A percentile compares a stretch with the other conserved stretches of the same genome.
phyloP scores from a whole-genome alignment of 306 rosid species.

The Sechiopsis laciniata region DNA sequence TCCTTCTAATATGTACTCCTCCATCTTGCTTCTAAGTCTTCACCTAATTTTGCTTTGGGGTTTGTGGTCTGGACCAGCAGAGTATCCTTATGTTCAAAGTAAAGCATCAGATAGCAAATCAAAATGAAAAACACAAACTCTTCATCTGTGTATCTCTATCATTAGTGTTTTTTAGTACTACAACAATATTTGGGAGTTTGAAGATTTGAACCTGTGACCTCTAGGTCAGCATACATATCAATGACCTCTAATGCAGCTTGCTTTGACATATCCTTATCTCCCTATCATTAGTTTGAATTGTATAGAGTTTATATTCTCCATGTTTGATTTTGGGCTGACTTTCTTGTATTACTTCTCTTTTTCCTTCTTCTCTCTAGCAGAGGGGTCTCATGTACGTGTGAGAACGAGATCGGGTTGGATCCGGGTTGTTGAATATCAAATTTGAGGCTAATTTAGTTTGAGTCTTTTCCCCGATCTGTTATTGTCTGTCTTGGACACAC shows the following conservation, averaged over 20 bases:
- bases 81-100: slow-evolving; percentile 48
- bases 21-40: slow-evolving; percentile 52
- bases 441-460: background rate
- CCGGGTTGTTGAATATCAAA: background rate
- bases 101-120: slow-evolving; percentile 33
- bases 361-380: background rate
- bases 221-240: too few relatives aligned
- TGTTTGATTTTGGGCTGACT: background rate
- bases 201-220: too few relatives aligned
- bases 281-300: background rate
- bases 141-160: background rate
- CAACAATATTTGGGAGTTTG: too few relatives aligned
- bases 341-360: background rate
- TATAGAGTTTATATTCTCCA: background rate
- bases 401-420: background rate
- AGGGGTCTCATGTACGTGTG: background rate
- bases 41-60: slow-evolving; percentile 70
- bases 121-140: slow-evolving; percentile 25
- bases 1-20: slow-evolving; percentile 63
- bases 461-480: background rate
- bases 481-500: background rate
- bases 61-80: slow-evolving; percentile 65
- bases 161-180: background rate
- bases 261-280: too few relatives aligned
- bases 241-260: too few relatives aligned